Evolutionary conservation across 2,329 filamentous ascomycete species (phyloP), one percentile per base, ranked within the genome.

Genomic region (Sporothrix protearum): DNA sequence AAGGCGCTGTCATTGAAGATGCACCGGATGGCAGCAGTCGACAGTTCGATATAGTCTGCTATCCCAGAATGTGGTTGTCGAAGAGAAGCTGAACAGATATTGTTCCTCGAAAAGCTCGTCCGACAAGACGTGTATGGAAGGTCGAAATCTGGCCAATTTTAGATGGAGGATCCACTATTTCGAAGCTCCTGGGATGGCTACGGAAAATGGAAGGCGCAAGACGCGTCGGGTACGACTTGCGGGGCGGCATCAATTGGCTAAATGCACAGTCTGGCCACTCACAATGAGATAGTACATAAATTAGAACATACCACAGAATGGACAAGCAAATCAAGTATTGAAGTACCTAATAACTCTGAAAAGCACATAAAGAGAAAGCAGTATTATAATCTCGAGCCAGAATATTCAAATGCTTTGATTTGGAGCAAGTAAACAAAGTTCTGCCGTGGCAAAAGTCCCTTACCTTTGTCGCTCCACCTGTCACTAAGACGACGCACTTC

Each of bases 61-160:
- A 22, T 45, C 7, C 25, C 59, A 39, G 14, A 28, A 12, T n/a
- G 42, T 49, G 22, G 61, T 19, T 47, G 49, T 53, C 49, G 6
- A 47, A 47, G 42, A 6, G 42, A 47, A 25, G 59, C 22, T 22
- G 59, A 8, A 16, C 39, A 25, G 63, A 49, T 19, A 42, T 28
- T 33, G 63, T 66, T n/a, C n/a, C 22, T 30, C 22, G 14, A 14
- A 25, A 30, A 66, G 9, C 7, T 49, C 28, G 42, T 49, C 25
- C 22, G 42, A 67, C 45, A 9, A 19, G 28, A 14, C 4, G 64
- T 68, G 49, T 19, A 25, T 68, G 47, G 42, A 16, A 28, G 51
- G 36, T 59, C 67, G 68, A 61, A 69, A 69, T 69, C 39, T 69
- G 68, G 68, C 68, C 68, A 59, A 69, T 39, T 69, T 69, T 49